Percentiles rank a stretch among this genome's conserved stretches.
These are phyloP conservation scores for Postia placenta DNA, from an alignment of 768 basidiomycete genomes.

Conservation along the genomic window DNA sequence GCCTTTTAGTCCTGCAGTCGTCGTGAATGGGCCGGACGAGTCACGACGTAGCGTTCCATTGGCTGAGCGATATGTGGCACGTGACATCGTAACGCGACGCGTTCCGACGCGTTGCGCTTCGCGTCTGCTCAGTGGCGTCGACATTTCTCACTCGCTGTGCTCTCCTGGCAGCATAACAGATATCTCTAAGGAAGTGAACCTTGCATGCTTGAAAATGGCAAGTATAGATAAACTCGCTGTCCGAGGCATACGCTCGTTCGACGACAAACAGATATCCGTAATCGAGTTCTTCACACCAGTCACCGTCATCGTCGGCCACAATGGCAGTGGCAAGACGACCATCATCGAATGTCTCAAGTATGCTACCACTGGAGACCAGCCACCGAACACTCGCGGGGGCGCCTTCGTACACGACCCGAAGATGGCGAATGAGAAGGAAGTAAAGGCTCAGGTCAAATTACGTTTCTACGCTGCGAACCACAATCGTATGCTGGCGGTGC, in stretches of 20 bases:
- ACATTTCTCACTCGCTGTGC: too few species aligned
- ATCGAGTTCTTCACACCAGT: conserved; percentile 98
- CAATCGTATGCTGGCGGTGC: conserved; percentile 82
- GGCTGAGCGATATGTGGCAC: not conserved
- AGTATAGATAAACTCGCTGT: conserved; percentile 90
- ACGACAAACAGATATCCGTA: conserved; percentile 88
- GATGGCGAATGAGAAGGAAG: conserved; percentile 99
- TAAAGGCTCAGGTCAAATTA: conserved; percentile 96
- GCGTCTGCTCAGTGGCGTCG: too few species aligned
- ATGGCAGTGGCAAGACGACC: conserved; percentile 98
- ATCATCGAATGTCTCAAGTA: conserved; percentile 99
- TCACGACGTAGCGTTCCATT: too few species aligned
- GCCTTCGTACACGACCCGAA: conserved; percentile 98
- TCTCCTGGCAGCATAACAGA: too few species aligned
- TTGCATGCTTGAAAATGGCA: conserved; percentile 53
- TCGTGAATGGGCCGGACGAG: too few species aligned
- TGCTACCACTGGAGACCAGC: conserved; percentile 96
- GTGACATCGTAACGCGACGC: conserved; percentile 1
- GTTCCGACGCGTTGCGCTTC: conserved; percentile 4
- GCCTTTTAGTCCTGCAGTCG: too few species aligned
- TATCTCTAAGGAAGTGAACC: too few species aligned
- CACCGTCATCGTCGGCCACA: conserved; percentile 97
- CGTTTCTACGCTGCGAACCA: conserved; percentile 88
- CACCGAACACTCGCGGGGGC: conserved; percentile 96
- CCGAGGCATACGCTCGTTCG: conserved; percentile 90